Conservation (phyloP, 2,329 filamentous ascomycete species). For the Sarocladiaceae sp. region DNA sequence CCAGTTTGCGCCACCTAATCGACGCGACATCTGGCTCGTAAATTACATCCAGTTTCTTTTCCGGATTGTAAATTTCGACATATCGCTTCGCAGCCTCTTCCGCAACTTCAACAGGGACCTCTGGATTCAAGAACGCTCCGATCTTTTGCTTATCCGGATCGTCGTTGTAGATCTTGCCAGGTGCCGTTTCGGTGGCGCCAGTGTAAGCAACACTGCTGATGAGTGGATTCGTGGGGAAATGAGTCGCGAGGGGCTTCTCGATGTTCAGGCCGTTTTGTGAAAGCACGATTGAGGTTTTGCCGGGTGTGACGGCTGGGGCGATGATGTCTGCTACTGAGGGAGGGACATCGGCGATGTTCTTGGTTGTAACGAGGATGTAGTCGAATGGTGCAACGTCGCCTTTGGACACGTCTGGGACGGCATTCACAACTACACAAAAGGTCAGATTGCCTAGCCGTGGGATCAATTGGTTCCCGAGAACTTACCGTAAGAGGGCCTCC, state of each 20-base stretch:
- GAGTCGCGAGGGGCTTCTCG: constrained; percentile 45
- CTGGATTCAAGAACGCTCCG: constrained; percentile 41
- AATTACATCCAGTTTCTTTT: constrained; percentile 37
- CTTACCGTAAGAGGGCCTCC: constrained; percentile 35
- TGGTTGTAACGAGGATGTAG: constrained; percentile 54
- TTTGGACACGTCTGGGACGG: not conserved
- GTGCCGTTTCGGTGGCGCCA: constrained; percentile 41
- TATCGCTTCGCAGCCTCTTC: constrained; percentile 35
- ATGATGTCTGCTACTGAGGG: constrained; percentile 47
- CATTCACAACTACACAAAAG: not conserved
- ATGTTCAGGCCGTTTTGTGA: constrained; percentile 63
- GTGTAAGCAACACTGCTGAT: constrained; percentile 51
- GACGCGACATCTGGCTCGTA: constrained; percentile 37
- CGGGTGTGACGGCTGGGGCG: constrained; percentile 44
- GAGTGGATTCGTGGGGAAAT: constrained; percentile 47
- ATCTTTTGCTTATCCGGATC: constrained; percentile 46
- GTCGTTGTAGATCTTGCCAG: constrained; percentile 47
- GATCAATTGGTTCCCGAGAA: too few relatives aligned
- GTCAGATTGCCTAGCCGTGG: too few relatives aligned
- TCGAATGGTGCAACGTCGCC: constrained; percentile 23
- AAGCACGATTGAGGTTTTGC: constrained; percentile 49
- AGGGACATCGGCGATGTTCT: constrained; percentile 51
- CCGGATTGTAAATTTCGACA: constrained; percentile 40
- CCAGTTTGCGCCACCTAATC: constrained; percentile 46
- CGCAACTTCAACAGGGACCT: constrained; percentile 18